Evolutionary conservation across 1,284 basidiomycete genomes (phyloP).

Genomic region (Papiliotrema terrestris): DNA sequence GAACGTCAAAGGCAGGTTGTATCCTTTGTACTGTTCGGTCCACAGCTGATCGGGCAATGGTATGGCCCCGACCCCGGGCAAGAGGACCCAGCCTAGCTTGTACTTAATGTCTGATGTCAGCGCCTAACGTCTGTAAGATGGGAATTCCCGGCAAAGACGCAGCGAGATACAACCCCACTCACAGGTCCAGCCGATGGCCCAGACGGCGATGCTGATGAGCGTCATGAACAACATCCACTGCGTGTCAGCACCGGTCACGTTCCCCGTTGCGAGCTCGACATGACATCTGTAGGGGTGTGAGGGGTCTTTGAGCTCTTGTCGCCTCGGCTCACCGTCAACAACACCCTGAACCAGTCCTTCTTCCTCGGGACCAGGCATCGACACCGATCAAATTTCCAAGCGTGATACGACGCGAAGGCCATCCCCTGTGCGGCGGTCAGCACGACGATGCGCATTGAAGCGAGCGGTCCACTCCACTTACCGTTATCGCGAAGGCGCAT

Average conservation of each 20-base stretch:
- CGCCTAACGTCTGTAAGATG: neutral
- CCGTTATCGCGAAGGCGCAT: neutral
- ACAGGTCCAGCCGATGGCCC: neutral
- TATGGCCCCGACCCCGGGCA: slow-evolving; percentile 18
- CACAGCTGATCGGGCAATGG: slow-evolving; percentile 19
- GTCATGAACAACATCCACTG: neutral
- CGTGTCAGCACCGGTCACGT: neutral
- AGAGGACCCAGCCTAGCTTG: slow-evolving; percentile 19
- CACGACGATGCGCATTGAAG: neutral
- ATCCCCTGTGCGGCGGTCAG: neutral
- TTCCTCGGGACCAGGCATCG: slow-evolving; percentile 26
- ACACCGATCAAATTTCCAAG: slow-evolving; percentile 28
- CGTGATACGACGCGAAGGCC: slow-evolving; percentile 9
- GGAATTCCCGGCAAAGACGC: too few species aligned
- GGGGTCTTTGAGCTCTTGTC: too few species aligned
- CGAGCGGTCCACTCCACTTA: neutral
- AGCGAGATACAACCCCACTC: neutral
- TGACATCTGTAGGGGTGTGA: neutral
- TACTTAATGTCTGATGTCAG: slow-evolving; percentile 20
- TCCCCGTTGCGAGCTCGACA: neutral
- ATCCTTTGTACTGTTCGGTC: slow-evolving; percentile 7
- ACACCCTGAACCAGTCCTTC: slow-evolving; percentile 32
- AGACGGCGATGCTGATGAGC: neutral
- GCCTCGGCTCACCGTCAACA: slow-evolving; percentile 19
- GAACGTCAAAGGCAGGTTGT: neutral